Base-by-base conservation (phyloP, 768 basidiomycete genomes). In the Scleroderma citrinum region DNA sequence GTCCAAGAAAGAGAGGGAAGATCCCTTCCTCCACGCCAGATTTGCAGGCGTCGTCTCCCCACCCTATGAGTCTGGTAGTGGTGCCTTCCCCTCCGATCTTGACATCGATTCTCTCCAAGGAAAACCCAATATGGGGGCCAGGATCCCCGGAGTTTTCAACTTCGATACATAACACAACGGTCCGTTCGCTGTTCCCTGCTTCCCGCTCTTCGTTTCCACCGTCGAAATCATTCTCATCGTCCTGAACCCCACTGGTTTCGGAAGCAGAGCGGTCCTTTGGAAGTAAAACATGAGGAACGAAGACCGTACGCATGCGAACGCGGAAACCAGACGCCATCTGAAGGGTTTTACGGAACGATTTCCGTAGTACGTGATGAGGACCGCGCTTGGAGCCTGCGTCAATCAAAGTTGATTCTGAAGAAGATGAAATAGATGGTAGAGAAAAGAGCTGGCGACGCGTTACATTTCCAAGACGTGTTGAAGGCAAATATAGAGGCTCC, bases 281-380 rank as follows among this genome's bases (percentile, higher is more conserved):
- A 4, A 91, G 69, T 39, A 92, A 73, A 19, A 93, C 78, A 56
- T 90, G 85, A 0, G 93, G 93, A 11, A 94, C 83, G 55, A 93
- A 91, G 5, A 92, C 86, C 0, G 92, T 93, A n/a, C 92, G 79
- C 93, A 95, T 95, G 30, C 92, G 82, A 21, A 96, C 87, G 19
- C 83, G 77, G 65, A 96, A 87, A 3, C 91, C 92, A 23, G 88
- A 87, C 3, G 85, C 82, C 0, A 88, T 85, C 39, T 76, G 75
- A 16, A 96, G 68, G 1, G 86, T 83, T 59, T 87, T 85, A 23
- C 92, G 78, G 64, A 82, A 93, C 1, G 91, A 90, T 63, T 92
- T 93, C 41, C 90, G 82, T 10, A 96, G 71, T 0, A 89, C 88
- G 1, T 86, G 78, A 29, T 73, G 79, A 1, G 78, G 73, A 55